phyloP scores from a whole-genome alignment of 371 early-diverging fungal species.

The Mucor mucedo region DNA sequence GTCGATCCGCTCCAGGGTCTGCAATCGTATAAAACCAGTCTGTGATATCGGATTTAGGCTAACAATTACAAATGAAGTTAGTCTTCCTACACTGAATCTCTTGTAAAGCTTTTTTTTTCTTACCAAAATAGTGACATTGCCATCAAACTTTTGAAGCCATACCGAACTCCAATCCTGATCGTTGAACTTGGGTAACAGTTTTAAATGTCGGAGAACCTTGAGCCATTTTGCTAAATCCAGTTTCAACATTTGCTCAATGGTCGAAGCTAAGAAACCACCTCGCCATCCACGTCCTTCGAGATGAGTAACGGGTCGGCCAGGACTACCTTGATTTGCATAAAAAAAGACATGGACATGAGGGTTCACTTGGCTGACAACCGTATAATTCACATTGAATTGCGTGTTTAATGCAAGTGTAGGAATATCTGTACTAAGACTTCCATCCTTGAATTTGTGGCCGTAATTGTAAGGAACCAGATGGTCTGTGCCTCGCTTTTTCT shows the following conservation, averaged over 20 bases:
- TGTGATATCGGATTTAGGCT: constrained; percentile 64
- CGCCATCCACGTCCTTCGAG: constrained; percentile 70
- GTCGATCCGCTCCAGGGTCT: constrained; percentile 71
- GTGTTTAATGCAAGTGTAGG: constrained; percentile 76
- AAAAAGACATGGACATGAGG: constrained; percentile 90
- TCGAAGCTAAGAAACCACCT: constrained; percentile 86
- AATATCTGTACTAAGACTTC: constrained; percentile 86
- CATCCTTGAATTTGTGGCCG: constrained; percentile 88
- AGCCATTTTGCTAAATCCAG: constrained; percentile 90
- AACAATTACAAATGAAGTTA: not conserved
- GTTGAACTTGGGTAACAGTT: constrained; percentile 75
- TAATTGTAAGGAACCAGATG: constrained; percentile 75
- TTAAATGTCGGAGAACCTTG: constrained; percentile 76
- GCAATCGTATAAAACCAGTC: constrained; percentile 75
- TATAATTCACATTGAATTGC: constrained; percentile 86
- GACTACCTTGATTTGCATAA: constrained; percentile 75
- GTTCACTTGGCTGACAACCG: constrained; percentile 90
- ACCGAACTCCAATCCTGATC: constrained; percentile 83
- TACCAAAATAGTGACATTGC: constrained; percentile 83
- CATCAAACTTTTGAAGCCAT: constrained; percentile 90
- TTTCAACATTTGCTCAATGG: constrained; percentile 79
- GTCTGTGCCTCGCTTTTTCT: constrained; percentile 68
- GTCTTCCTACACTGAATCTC: not conserved
- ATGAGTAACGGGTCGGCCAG: constrained; percentile 74
- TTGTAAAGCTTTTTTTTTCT: constrained; percentile 1